A percentile compares a stretch with the other conserved stretches of the same genome.
phyloP scores from a whole-genome alignment of 805 yeast species.

The Cyberlindnera veronae region DNA sequence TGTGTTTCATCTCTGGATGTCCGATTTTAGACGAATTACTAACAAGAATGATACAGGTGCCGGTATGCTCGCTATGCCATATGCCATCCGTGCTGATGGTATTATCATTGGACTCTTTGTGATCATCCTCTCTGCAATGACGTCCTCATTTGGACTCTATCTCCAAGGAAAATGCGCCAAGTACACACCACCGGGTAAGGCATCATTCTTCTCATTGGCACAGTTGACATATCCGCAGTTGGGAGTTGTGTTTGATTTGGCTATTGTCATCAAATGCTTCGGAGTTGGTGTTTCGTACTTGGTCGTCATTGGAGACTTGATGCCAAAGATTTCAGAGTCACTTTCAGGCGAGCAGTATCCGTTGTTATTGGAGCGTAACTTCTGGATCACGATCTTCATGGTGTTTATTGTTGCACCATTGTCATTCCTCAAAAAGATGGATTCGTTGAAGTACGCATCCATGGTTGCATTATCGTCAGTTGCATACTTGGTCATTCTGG shows the following conservation, averaged over 20 bases:
- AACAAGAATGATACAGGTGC: constrained; percentile 38
- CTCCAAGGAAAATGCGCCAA: constrained; percentile 56
- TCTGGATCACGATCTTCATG: constrained; percentile 65
- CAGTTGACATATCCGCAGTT: constrained; percentile 58
- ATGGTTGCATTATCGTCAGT: constrained; percentile 79
- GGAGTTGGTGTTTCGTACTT: constrained; percentile 68
- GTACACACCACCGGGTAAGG: constrained; percentile 50
- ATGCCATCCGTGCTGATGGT: constrained; percentile 66
- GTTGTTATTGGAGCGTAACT: constrained; percentile 39
- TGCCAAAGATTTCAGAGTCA: constrained; percentile 53
- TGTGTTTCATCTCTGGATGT: constrained; percentile 2
- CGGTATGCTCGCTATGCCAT: constrained; percentile 71
- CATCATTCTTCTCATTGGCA: constrained; percentile 63
- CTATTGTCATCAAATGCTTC: constrained; percentile 67
- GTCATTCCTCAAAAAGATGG: constrained; percentile 70
- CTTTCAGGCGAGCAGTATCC: constrained; percentile 24
- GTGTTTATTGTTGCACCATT: constrained; percentile 42
- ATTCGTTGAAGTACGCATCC: constrained; percentile 83
- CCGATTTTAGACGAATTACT: not conserved
- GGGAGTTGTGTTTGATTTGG: constrained; percentile 60
- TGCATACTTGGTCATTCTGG: constrained; percentile 68
- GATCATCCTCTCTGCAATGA: constrained; percentile 57
- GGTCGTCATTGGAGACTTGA: constrained; percentile 66
- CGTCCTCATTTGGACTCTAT: constrained; percentile 66
- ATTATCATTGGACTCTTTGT: constrained; percentile 54